These are phyloP conservation scores for Geosmithia putterillii DNA, from an alignment of 2,329 filamentous ascomycete genomes.

Conservation along the genomic window DNA sequence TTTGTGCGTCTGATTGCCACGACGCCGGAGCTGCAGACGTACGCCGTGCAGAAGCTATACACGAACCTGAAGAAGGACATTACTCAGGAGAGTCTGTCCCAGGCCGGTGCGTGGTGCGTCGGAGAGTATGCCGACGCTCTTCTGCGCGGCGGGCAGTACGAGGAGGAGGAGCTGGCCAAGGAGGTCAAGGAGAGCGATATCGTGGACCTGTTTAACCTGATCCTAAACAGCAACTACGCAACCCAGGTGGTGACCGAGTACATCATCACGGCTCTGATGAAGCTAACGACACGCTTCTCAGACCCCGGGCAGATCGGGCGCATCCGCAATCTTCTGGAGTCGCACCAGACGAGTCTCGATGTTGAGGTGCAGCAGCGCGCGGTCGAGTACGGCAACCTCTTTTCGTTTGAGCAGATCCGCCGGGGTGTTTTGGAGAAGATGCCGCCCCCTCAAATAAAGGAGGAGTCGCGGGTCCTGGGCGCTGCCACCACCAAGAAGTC, in stretches of 20 bases:
- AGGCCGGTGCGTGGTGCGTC: constrained; percentile 93
- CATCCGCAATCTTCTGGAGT: constrained; percentile 64
- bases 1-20: constrained; percentile 94
- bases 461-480: constrained; percentile 83
- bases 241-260: constrained; percentile 89
- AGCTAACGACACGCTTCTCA: constrained; percentile 77
- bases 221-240: constrained; percentile 89
- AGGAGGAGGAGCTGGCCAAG: constrained; percentile 79
- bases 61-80: constrained; percentile 87
- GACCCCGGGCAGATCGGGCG: constrained; percentile 80
- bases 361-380: constrained; percentile 94
- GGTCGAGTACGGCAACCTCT: constrained; percentile 93
- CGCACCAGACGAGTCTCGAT: constrained; percentile 75
- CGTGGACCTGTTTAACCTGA: constrained; percentile 81
- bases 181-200: constrained; percentile 79
- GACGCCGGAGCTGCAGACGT: constrained; percentile 87
- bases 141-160: constrained; percentile 80
- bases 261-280: constrained; percentile 89
- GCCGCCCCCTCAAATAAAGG: constrained; percentile 93
- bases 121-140: constrained; percentile 91
- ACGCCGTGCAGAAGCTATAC: constrained; percentile 92
- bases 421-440: constrained; percentile 91
- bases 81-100: constrained; percentile 87
- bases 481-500: constrained; percentile 56
- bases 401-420: constrained; percentile 76